Base-by-base conservation (phyloP, 192 early-diverging fungal species). In the Entomortierella lignicola region DNA sequence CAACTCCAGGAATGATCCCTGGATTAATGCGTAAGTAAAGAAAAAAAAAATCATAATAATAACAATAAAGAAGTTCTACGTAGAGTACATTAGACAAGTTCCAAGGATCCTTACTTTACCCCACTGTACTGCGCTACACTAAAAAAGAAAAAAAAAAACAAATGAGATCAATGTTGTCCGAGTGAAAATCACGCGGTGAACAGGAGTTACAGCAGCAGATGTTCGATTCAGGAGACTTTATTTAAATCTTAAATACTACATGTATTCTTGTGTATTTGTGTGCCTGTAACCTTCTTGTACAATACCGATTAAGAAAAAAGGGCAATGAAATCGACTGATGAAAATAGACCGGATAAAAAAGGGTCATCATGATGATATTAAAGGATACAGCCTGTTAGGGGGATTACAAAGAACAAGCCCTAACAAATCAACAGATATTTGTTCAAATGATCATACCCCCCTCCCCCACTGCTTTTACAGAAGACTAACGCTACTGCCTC, bases 21-120 rank as follows among this genome's bases (percentile, higher is more conserved):
- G 75, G 75, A 79, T 79, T 43, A 79, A 29, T 58, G 75, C 68
- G 75, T 79, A 79, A 79, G 75, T 66, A 31, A 43, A 47, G 20
- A 30, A 48, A 15, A 47, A 47, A 20, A 47, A 47, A 20, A 47
- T 7, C 10, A 23, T 7, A 37, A 37, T 7, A 37, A 37, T 7
- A 37, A 37, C 34, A 10, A 7, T 41, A 37, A 42, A 23, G 23
- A 29, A 30, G 18, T n/a, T n/a, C n/a, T n/a, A n/a, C n/a, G n/a
- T n/a, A n/a, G n/a, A n/a, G n/a, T n/a, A n/a, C n/a, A n/a, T n/a
- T n/a, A n/a, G n/a, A n/a, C n/a, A n/a, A n/a, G n/a, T n/a, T n/a
- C n/a, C n/a, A n/a, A n/a, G n/a, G n/a, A n/a, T n/a, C n/a, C n/a
- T n/a, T n/a, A n/a, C n/a, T n/a, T n/a, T n/a, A 15, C n/a, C 13